phyloP scores from a whole-genome alignment of 345 rosid genomes.

The Ailanthus altissimus region DNA sequence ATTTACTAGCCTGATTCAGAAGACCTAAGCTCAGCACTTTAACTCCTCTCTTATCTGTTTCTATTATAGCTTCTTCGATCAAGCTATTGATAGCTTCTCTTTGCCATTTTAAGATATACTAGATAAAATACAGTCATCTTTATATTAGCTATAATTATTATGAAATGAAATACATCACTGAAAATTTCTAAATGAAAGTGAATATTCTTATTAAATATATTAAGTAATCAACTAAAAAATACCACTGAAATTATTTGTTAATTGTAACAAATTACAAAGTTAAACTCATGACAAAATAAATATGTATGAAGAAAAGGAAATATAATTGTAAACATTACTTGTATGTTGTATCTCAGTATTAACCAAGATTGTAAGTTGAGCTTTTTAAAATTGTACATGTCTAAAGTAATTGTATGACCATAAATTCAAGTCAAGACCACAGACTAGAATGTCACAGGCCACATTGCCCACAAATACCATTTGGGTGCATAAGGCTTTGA shows the following conservation, averaged over 20 bases:
- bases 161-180: too few species aligned
- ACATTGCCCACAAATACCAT: slow-evolving; percentile 40
- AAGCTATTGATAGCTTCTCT: slow-evolving; percentile 36
- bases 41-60: slow-evolving; percentile 41
- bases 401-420: slow-evolving; percentile 26
- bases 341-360: slow-evolving; percentile 34
- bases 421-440: slow-evolving; percentile 29
- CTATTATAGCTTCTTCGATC: slow-evolving; percentile 46
- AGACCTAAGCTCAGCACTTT: slow-evolving; percentile 49
- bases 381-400: slow-evolving; percentile 34
- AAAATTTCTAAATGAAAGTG: too few species aligned
- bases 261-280: too few species aligned
- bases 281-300: too few species aligned
- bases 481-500: slow-evolving; percentile 36
- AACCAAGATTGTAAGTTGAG: slow-evolving; percentile 39
- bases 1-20: slow-evolving; percentile 36
- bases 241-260: too few species aligned
- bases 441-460: slow-evolving; percentile 42
- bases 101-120: slow-evolving; percentile 43
- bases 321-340: slow-evolving; percentile 11
- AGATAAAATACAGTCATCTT: background rate
- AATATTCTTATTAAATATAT: too few species aligned
- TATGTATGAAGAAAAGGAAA: background rate
- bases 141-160: too few species aligned
- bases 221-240: too few species aligned